Evolutionary conservation across 1,284 basidiomycete genomes (phyloP).

Genomic region (Ceraceosorus guamensis): DNA sequence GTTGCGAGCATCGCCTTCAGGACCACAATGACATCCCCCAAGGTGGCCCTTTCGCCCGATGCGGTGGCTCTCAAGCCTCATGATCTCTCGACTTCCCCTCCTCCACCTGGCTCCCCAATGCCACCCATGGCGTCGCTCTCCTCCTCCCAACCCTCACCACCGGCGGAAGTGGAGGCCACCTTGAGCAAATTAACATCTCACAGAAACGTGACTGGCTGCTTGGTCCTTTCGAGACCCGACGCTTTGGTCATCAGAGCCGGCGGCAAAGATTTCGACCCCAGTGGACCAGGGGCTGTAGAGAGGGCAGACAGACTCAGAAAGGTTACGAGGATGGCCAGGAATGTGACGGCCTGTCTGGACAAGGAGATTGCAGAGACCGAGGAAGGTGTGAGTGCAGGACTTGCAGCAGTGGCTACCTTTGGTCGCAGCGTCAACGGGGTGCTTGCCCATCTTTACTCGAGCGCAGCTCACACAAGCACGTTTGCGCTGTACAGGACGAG

Average conservation of each 20-base stretch:
- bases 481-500: slow-evolving; percentile 19
- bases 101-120: slow-evolving; percentile 22
- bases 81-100: slow-evolving; percentile 3
- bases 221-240: slow-evolving; percentile 34
- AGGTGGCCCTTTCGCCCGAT: background rate
- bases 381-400: slow-evolving; percentile 12
- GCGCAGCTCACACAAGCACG: background rate
- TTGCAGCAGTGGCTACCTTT: background rate
- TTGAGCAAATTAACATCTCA: slow-evolving; percentile 32
- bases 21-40: background rate
- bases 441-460: too few species aligned
- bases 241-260: slow-evolving; percentile 38
- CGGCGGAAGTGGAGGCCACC: slow-evolving; percentile 38
- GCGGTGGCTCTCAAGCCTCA: slow-evolving; percentile 1
- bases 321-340: slow-evolving; percentile 29
- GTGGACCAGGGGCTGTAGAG: slow-evolving; percentile 27
- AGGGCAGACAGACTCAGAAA: slow-evolving; percentile 26
- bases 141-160: slow-evolving; percentile 19
- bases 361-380: slow-evolving; percentile 21
- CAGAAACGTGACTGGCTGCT: slow-evolving; percentile 28
- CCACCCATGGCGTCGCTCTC: slow-evolving; percentile 20
- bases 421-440: too few species aligned
- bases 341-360: slow-evolving; percentile 16
- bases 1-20: too few species aligned
- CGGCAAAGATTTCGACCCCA: slow-evolving; percentile 45